These are phyloP conservation scores for Cladobotryum mycophilum DNA, from an alignment of 2,329 filamentous ascomycete genomes.

Conservation along the genomic window DNA sequence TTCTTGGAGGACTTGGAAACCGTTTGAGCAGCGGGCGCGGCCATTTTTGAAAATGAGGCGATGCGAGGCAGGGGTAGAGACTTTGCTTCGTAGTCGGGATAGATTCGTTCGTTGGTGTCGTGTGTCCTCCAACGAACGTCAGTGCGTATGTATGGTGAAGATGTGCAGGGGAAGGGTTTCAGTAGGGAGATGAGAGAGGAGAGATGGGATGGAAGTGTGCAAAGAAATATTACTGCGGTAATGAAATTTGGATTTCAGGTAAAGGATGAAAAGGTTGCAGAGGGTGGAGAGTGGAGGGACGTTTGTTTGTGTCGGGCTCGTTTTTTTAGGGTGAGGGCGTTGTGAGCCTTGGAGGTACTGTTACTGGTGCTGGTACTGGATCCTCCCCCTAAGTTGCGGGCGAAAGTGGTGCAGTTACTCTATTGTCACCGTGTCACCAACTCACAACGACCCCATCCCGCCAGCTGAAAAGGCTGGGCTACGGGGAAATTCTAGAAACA, in stretches of 20 bases:
- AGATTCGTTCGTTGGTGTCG: no score
- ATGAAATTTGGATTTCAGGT: no score
- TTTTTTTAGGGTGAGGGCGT: conserved; percentile 12
- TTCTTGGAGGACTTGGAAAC: conserved; percentile 51
- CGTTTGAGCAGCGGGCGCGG: no score
- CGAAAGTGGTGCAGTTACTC: background rate
- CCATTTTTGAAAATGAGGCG: no score
- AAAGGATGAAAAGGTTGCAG: background rate
- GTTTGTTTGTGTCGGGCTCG: conserved; percentile 10
- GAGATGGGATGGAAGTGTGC: no score
- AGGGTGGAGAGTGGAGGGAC: conserved; percentile 8
- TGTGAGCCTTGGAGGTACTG: conserved; percentile 9
- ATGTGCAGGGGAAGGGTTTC: background rate
- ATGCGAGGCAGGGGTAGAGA: no score
- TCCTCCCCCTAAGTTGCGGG: conserved; percentile 2
- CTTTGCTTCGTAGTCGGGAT: no score
- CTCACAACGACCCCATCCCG: no score
- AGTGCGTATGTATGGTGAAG: background rate
- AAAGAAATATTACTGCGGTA: no score
- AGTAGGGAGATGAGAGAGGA: background rate
- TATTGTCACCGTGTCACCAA: background rate
- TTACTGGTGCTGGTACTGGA: no score
- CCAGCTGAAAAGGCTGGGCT: no score
- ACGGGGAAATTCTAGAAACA: conserved; percentile 7
- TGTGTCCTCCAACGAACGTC: no score